Evolutionary conservation across 257 asterid genomes (phyloP), one percentile per base, ranked within the genome.

Genomic region (Apocynum venetum): DNA sequence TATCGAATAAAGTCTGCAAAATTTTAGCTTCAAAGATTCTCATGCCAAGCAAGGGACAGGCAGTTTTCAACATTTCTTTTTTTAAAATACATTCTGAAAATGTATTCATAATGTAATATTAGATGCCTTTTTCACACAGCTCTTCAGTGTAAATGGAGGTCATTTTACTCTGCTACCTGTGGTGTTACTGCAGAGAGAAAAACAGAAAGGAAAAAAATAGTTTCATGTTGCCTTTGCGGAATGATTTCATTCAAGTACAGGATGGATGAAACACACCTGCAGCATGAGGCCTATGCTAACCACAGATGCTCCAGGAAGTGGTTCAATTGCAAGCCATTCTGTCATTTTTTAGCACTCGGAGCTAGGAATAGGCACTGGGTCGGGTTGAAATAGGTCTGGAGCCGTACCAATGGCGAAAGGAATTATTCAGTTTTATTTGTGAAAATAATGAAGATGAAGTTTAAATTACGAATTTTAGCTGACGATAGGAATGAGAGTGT

Each of bases 41-140:
- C 72, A 67, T 67, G 72, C 72, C 72, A 67, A 41, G 31, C 72
- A 15, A 36, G 48, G 4, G 47, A 17, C 66, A 59, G 71, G 71
- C 49, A 14, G 15, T 43, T 67, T 44, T 40, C 35, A 19, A 41
- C 51, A 44, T 43, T 43, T 43, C 35, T 6, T 41, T 56, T 17
- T 20, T 56, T 4, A 0, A 19, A 56, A 56, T 65, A 17, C 70
- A 64, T 64, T 41, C 19, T 40, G 48, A 67, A 52, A 67, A 41
- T 17, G 36, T 59, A 25, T 17, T 67, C 72, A 40, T 67, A 7
- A 67, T 67, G 51, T 47, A 17, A 2, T 17, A 56, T 56, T 56
- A 8, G 49, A 17, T 67, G 52, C 72, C 19, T 67, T 43, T 67
- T 35, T 20, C 72, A 19, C 10, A 14, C 14, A 19, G 14, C 8